Evolutionary conservation across 257 asterid genomes (phyloP), one percentile per base, ranked within the genome.

Genomic region (Verbena officinalis): DNA sequence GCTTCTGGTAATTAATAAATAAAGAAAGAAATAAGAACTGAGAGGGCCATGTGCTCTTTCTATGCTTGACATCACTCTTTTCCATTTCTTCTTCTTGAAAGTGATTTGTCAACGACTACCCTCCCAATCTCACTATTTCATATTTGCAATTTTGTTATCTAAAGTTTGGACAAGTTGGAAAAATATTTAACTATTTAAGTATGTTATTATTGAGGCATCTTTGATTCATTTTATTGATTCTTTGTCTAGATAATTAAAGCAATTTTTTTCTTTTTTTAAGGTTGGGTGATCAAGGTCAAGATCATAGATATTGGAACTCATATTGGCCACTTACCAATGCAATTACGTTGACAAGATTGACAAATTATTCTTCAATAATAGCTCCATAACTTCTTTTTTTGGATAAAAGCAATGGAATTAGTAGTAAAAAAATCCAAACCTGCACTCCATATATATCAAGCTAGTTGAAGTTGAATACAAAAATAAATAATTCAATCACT

Each of bases 21-120:
- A 51, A 13, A n/a, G 15, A 6, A 14, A 8, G 20, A 24, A 57
- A 20, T 19, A 52, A 67, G 69, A 65, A 74, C 77, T 69, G 72
- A 71, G 72, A 71, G 68, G 31, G 79, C 89, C 95, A 85, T 83
- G 93, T 87, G 90, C 84, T 56, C 61, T 44, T n/a, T 64, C 69
- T 40, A 67, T 68, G 65, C 73, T 70, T 81, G 77, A 79, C 80
- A 77, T 74, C 87, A 72, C 76, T 68, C 70, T n/a, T n/a, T n/a
- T 44, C 68, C 48, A 9, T 15, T 65, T 40, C 36, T 58, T 70
- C 65, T 70, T 59, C 33, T 69, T 67, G 90, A 87, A 71, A 78
- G 77, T 59, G 90, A 87, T 74, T 75, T 65, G 55, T 72, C 90
- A 83, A 79, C 90, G 64, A 83, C 81, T 58, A 10, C 53, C 11